phyloP scores from a whole-genome alignment of 2,329 filamentous ascomycete genomes.

The Thelonectria blattea region DNA sequence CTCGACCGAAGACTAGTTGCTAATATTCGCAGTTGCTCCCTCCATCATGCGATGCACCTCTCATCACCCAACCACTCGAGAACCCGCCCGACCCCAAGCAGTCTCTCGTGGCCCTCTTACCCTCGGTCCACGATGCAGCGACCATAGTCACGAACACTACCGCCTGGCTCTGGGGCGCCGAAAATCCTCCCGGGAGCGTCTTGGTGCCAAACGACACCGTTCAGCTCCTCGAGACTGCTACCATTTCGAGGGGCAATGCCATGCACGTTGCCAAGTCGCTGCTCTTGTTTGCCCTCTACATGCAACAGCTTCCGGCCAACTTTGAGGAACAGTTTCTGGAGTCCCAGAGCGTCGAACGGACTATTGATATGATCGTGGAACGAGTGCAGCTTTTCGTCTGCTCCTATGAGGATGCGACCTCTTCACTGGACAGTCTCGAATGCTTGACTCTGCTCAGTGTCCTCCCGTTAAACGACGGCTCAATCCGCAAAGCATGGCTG shows the following conservation, averaged over 20 bases:
- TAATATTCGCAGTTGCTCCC: conserved; percentile 11
- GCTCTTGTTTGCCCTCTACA: conserved; percentile 19
- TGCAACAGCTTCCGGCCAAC: conserved; percentile 20
- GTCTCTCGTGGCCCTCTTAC: conserved; percentile 21
- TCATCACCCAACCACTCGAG: not conserved
- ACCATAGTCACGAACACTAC: conserved; percentile 23
- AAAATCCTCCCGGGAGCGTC: conserved; percentile 18
- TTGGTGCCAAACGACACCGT: conserved; percentile 9
- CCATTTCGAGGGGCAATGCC: conserved; percentile 18
- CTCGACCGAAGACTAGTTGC: not conserved
- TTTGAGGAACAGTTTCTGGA: conserved; percentile 15
- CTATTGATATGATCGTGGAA: conserved; percentile 13
- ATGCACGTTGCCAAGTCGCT: conserved; percentile 22
- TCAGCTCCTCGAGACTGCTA: conserved; percentile 11
- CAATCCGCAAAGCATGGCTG: conserved; percentile 21
- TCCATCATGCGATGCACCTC: not conserved
- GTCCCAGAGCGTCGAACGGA: conserved; percentile 9
- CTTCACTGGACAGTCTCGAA: conserved; percentile 19
- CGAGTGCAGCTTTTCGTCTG: conserved; percentile 15
- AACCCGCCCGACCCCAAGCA: conserved; percentile 9
- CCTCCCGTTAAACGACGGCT: conserved; percentile 20
- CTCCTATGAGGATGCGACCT: conserved; percentile 17
- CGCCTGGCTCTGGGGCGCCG: conserved; percentile 25
- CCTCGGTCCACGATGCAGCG: conserved; percentile 22
- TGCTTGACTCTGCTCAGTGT: conserved; percentile 17